Evolutionary conservation across 2,329 filamentous ascomycete genomes (phyloP).

Genomic region (Tolypocladium guangdongense): DNA sequence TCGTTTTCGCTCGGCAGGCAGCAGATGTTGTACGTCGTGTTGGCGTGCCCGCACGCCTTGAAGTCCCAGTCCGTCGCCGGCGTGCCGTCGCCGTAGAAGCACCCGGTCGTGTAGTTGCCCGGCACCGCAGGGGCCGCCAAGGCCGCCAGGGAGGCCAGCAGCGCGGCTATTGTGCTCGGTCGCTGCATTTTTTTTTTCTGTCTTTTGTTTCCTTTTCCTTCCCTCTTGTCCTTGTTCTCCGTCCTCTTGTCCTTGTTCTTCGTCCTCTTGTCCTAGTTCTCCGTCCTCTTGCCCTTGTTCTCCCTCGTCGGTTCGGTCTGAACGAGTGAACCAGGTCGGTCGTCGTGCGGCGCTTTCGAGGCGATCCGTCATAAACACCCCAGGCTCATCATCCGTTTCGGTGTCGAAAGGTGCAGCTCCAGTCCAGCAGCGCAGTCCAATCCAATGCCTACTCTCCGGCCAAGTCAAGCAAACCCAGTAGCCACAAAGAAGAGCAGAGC

Average conservation of each 20-base stretch:
- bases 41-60: not conserved
- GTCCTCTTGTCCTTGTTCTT: too few species aligned
- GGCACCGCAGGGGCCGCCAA: not conserved
- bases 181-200: too few species aligned
- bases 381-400: not conserved
- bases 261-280: too few species aligned
- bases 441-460: not conserved
- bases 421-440: not conserved
- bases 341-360: too few species aligned
- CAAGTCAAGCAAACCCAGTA: not conserved
- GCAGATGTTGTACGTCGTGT: not conserved
- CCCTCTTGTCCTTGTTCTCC: too few species aligned
- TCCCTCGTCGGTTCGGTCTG: too few species aligned
- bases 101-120: not conserved
- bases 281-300: too few species aligned
- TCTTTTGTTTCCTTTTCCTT: not conserved
- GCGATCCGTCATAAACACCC: not conserved
- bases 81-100: slow-evolving; percentile 1
- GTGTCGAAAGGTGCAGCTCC: not conserved
- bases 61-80: not conserved
- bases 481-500: not conserved
- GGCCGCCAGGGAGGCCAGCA: not conserved
- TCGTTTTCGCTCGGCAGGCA: not conserved
- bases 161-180: not conserved
- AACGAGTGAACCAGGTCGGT: too few species aligned